phyloP scores from a whole-genome alignment of 2,329 filamentous ascomycete species.

The Epichloe brachyelytri region DNA sequence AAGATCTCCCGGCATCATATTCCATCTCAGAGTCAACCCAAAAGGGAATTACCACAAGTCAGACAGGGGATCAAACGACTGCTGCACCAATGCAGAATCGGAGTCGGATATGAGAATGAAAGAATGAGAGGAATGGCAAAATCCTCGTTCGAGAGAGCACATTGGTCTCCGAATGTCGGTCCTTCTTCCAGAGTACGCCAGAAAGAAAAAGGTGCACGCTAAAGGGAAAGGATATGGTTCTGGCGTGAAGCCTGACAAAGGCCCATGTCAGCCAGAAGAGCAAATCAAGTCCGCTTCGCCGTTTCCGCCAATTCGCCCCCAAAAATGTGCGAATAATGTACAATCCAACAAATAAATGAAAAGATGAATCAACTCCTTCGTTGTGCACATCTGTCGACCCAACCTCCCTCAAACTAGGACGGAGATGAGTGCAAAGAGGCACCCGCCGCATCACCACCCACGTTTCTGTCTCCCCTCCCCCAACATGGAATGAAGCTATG shows the following conservation, averaged over 20 bases:
- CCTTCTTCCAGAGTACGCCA: neutral
- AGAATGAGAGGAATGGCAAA: constrained; percentile 1
- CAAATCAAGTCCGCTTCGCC: constrained; percentile 21
- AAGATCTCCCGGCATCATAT: constrained; percentile 1
- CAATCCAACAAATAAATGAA: constrained; percentile 25
- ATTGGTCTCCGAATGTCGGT: neutral
- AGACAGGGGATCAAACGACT: constrained; percentile 7
- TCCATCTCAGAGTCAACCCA: constrained; percentile 14
- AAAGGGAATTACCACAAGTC: constrained; percentile 16
- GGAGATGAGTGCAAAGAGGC: constrained; percentile 6
- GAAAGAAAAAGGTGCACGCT: neutral
- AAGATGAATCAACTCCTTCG: constrained; percentile 11
- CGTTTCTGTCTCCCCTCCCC: too few relatives aligned
- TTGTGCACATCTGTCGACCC: neutral
- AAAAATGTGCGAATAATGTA: constrained; percentile 27
- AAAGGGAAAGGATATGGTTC: neutral
- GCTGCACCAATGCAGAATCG: constrained; percentile 10
- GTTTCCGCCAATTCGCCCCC: constrained; percentile 23
- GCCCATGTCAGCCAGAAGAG: constrained; percentile 7
- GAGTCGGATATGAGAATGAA: neutral
- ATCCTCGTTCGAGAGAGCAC: neutral
- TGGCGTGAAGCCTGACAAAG: constrained; percentile 1
- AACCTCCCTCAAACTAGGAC: constrained; percentile 8
- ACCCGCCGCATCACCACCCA: neutral
- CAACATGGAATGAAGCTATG: constrained; percentile 16